phyloP scores from a whole-genome alignment of 2,329 filamentous ascomycete species.

The Microsporum ferrugineum region DNA sequence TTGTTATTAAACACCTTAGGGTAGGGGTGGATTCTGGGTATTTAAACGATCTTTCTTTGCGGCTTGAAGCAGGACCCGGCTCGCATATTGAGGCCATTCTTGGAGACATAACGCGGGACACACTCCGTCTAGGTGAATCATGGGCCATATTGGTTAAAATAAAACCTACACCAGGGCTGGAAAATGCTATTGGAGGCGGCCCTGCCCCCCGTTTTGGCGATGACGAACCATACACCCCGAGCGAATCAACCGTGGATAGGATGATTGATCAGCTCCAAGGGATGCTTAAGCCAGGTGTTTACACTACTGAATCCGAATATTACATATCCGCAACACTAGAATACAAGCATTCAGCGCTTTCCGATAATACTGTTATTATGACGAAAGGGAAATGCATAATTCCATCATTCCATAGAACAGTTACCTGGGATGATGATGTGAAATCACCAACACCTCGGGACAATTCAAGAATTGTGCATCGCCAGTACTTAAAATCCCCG shows the following conservation, averaged over 20 bases:
- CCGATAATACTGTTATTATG: conserved; percentile 16
- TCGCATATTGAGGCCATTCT: conserved; percentile 18
- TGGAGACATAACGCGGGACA: conserved; percentile 14
- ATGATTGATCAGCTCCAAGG: conserved; percentile 23
- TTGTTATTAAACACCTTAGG: conserved; percentile 21
- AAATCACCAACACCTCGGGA: background rate
- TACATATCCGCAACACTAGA: conserved; percentile 21
- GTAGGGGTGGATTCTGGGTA: conserved; percentile 21
- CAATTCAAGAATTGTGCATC: background rate
- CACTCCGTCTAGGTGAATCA: conserved; percentile 23
- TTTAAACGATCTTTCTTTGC: conserved; percentile 19
- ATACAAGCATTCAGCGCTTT: conserved; percentile 25
- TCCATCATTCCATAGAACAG: conserved; percentile 5
- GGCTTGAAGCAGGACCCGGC: conserved; percentile 16
- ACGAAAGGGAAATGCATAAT: conserved; percentile 19
- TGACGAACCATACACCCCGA: background rate
- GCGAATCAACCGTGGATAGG: conserved; percentile 14
- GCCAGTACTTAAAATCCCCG: background rate
- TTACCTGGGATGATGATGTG: background rate
- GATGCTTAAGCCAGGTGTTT: conserved; percentile 18
- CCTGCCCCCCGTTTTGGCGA: background rate
- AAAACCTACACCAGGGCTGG: conserved; percentile 6
- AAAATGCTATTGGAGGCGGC: conserved; percentile 2
- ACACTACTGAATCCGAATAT: conserved; percentile 13
- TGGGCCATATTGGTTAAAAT: conserved; percentile 23